These are phyloP conservation scores for Adansonia madagascariensis DNA, from an alignment of 441 rosid species.

Conservation along the genomic window DNA sequence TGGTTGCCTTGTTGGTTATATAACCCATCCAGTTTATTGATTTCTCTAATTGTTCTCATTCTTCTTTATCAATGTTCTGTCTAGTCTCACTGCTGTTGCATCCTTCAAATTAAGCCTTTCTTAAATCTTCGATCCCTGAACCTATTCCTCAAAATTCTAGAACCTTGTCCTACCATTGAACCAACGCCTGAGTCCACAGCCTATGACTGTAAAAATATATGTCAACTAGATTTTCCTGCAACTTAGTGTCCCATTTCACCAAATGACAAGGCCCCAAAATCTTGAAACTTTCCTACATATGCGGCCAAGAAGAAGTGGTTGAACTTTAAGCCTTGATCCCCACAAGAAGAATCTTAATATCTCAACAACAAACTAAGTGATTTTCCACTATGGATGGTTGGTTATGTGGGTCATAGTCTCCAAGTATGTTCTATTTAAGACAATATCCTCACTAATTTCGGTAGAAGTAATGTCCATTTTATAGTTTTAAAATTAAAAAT, in stretches of 20 bases:
- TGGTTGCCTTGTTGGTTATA: neutral
- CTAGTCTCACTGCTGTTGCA: neutral
- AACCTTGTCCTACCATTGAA: neutral
- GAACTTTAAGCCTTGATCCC: conserved; percentile 7
- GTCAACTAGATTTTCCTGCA: neutral
- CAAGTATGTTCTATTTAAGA: neutral
- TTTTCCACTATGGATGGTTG: neutral
- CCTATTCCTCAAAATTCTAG: conserved; percentile 9
- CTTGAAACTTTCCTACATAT: neutral
- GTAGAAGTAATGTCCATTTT: neutral
- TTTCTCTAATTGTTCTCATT: conserved; percentile 9
- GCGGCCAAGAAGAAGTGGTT: neutral
- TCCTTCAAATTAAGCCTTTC: conserved; percentile 6
- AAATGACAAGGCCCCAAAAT: conserved; percentile 1
- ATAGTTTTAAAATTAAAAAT: neutral
- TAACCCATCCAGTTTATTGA: neutral
- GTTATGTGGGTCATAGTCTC: neutral
- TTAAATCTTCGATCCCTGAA: neutral
- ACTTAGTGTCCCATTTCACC: neutral
- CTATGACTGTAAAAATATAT: neutral
- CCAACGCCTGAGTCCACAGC: neutral
- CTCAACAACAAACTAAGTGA: neutral
- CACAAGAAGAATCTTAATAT: neutral
- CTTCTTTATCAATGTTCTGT: neutral
- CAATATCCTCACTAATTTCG: neutral